These are phyloP conservation scores for Cyclotella atomus DNA, from an alignment of 108 stramenopile species.

Conservation along the genomic window DNA sequence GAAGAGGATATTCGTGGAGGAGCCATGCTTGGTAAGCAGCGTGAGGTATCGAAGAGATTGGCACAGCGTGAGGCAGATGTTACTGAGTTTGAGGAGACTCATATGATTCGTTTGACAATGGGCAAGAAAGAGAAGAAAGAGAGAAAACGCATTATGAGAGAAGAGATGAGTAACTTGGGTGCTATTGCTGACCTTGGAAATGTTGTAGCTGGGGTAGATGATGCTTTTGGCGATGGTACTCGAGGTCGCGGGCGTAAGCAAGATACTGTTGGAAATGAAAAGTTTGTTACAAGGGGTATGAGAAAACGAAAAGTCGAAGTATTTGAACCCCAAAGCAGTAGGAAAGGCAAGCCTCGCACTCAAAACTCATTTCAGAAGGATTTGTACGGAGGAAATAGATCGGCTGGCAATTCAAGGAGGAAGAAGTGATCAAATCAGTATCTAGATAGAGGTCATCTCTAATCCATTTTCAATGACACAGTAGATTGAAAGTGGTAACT, in stretches of 20 bases:
- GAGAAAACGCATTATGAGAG: conserved; percentile 68
- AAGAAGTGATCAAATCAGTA: too few relatives aligned
- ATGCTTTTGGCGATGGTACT: conserved; percentile 52
- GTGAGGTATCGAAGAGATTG: conserved; percentile 65
- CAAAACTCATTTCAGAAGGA: conserved; percentile 72
- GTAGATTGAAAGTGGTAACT: too few relatives aligned
- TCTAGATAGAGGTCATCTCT: too few relatives aligned
- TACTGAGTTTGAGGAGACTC: conserved; percentile 75
- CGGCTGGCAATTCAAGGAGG: conserved; percentile 5
- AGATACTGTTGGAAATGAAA: conserved; percentile 27
- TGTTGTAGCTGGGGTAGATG: conserved; percentile 64
- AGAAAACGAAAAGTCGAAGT: conserved; percentile 56
- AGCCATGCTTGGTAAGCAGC: conserved; percentile 69
- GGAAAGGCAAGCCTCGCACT: conserved; percentile 27
- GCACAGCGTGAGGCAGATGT: conserved; percentile 72
- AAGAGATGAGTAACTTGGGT: conserved; percentile 79
- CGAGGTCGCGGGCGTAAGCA: conserved; percentile 13
- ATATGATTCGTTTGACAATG: conserved; percentile 77
- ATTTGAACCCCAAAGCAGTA: conserved; percentile 26
- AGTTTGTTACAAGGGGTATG: conserved; percentile 51
- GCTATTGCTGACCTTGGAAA: conserved; percentile 81
- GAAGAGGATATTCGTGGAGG: conserved; percentile 89
- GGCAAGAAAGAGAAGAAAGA: conserved; percentile 86
- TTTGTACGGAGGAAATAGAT: conserved; percentile 51
- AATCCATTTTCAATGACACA: too few relatives aligned